Conservation (phyloP, 805 yeast genomes). For the Candida nemodendra region DNA sequence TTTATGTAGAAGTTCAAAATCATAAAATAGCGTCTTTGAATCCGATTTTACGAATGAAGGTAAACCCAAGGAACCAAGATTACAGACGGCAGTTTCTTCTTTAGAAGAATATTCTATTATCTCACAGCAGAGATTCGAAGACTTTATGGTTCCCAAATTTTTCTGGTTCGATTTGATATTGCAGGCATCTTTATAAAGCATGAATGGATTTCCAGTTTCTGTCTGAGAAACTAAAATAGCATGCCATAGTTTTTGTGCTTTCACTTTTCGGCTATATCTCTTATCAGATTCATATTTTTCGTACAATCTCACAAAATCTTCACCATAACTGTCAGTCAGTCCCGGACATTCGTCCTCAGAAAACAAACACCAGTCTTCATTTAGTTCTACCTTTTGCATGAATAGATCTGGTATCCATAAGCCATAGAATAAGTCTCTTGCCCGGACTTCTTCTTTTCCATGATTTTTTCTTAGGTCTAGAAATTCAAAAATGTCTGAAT, state of each 20-base stretch:
- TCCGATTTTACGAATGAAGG: conserved; percentile 62
- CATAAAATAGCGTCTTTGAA: conserved; percentile 51
- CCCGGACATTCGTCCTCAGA: conserved; percentile 91
- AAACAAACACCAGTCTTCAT: conserved; percentile 84
- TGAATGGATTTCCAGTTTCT: conserved; percentile 95
- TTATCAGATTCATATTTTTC: conserved; percentile 70
- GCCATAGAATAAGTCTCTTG: conserved; percentile 90
- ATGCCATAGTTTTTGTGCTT: conserved; percentile 90
- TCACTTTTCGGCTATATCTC: conserved; percentile 59
- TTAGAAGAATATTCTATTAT: conserved; percentile 88
- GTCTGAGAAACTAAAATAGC: conserved; percentile 89
- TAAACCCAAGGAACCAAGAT: conserved; percentile 85
- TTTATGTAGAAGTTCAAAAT: conserved; percentile 72
- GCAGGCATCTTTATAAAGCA: conserved; percentile 91
- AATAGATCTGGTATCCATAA: conserved; percentile 94
- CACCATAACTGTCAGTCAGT: conserved; percentile 77
- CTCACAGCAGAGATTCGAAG: conserved; percentile 93
- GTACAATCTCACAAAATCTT: conserved; percentile 73
- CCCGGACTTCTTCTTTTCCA: conserved; percentile 91
- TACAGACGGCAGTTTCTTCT: conserved; percentile 95
- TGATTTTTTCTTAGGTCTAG: conserved; percentile 87
- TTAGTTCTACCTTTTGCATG: conserved; percentile 82
- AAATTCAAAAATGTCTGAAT: conserved; percentile 83
- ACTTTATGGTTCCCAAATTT: conserved; percentile 88
- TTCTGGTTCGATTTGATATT: conserved; percentile 85